These are phyloP conservation scores for Clonostachys sp. DNA, from an alignment of 2,329 filamentous ascomycete genomes.

Conservation along the genomic window DNA sequence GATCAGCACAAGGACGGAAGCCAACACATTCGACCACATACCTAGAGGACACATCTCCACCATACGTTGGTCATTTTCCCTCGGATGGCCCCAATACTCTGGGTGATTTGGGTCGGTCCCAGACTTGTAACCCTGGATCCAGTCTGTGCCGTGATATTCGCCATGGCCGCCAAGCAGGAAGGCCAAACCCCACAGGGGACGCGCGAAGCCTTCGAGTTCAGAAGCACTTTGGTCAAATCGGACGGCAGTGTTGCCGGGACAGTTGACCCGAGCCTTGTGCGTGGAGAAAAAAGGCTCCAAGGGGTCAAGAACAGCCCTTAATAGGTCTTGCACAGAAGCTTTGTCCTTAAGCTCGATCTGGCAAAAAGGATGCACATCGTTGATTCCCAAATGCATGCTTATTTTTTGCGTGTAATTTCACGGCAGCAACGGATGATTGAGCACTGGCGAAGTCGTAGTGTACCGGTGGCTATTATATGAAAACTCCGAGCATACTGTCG, in stretches of 20 bases:
- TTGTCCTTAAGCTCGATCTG: constrained; percentile 44
- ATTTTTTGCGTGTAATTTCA: neutral
- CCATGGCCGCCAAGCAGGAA: constrained; percentile 66
- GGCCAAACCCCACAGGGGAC: constrained; percentile 72
- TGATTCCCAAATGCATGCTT: constrained; percentile 38
- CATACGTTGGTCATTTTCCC: constrained; percentile 77
- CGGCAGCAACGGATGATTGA: too few relatives aligned
- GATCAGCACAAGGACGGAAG: too few relatives aligned
- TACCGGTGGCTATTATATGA: too few relatives aligned
- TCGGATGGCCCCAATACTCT: constrained; percentile 74
- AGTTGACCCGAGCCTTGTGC: constrained; percentile 57
- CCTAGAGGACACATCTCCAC: constrained; percentile 79
- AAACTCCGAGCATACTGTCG: too few relatives aligned
- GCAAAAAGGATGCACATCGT: constrained; percentile 50
- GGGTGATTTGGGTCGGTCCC: constrained; percentile 66
- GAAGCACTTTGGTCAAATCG: constrained; percentile 74
- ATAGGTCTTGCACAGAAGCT: constrained; percentile 54
- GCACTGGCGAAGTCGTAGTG: too few relatives aligned
- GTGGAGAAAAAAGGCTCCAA: constrained; percentile 69
- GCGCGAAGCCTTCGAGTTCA: constrained; percentile 71
- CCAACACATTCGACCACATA: constrained; percentile 10
- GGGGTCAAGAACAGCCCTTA: constrained; percentile 63
- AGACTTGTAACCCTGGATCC: constrained; percentile 65
- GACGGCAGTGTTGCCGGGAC: constrained; percentile 66
- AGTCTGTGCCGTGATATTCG: constrained; percentile 56